Evolutionary conservation across 2,329 filamentous ascomycete species (phyloP).

Genomic region (Diaporthe amygdali): DNA sequence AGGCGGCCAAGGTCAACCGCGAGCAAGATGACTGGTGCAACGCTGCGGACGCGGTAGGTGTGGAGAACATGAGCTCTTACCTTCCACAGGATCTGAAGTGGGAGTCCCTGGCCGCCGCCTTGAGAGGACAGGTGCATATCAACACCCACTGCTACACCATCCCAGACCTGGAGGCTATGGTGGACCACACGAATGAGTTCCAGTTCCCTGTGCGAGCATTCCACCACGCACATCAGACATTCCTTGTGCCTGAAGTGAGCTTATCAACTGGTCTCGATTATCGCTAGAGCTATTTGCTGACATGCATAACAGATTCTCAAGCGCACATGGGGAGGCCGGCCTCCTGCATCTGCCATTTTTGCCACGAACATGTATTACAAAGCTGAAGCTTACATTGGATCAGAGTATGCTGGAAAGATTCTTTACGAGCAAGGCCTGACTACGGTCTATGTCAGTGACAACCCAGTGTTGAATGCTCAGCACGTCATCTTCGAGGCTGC

Average conservation of each 20-base stretch:
- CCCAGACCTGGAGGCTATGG: constrained; percentile 68
- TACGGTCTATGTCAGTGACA: constrained; percentile 72
- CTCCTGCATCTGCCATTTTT: constrained; percentile 67
- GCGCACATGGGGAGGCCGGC: constrained; percentile 57
- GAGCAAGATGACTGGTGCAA: constrained; percentile 73
- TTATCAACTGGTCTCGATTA: background rate
- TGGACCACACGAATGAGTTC: constrained; percentile 76
- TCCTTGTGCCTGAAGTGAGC: constrained; percentile 65
- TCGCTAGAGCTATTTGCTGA: background rate
- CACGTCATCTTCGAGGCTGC: constrained; percentile 71
- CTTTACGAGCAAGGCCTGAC: constrained; percentile 70
- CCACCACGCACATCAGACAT: constrained; percentile 73
- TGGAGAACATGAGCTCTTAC: constrained; percentile 58
- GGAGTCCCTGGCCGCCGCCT: constrained; percentile 66
- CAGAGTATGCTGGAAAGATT: constrained; percentile 69
- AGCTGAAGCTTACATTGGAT: constrained; percentile 67
- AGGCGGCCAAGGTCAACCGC: constrained; percentile 60
- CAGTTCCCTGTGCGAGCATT: constrained; percentile 70
- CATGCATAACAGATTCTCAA: constrained; percentile 51
- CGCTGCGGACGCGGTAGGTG: constrained; percentile 55
- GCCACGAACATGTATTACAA: constrained; percentile 79
- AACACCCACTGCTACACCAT: constrained; percentile 77
- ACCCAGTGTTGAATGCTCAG: constrained; percentile 72
- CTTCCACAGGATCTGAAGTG: constrained; percentile 67
- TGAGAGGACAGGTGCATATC: constrained; percentile 71